These are phyloP conservation scores for Phytophthora citricola DNA, from an alignment of 352 stramenopile genomes.

Conservation along the genomic window DNA sequence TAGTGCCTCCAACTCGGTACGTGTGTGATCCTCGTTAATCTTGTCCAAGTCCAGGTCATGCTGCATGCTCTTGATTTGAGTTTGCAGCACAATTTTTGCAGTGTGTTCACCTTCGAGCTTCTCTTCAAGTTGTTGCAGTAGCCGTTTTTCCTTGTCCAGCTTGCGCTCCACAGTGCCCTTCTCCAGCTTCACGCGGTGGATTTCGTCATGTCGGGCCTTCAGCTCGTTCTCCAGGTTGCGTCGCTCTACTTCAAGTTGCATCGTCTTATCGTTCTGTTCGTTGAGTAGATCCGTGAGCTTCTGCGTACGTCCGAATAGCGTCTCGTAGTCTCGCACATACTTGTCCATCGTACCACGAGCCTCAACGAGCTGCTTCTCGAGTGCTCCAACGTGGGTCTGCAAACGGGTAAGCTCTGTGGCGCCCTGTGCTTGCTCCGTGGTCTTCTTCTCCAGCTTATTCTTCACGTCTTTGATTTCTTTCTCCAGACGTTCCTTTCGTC, in stretches of 20 bases:
- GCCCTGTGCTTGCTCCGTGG: slow-evolving; percentile 57
- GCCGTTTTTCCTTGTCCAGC: slow-evolving; percentile 87
- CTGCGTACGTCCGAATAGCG: slow-evolving; percentile 89
- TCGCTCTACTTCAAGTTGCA: slow-evolving; percentile 83
- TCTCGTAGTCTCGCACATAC: slow-evolving; percentile 94
- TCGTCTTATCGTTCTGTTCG: slow-evolving; percentile 90
- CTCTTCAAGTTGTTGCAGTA: slow-evolving; percentile 90
- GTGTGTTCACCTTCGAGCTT: slow-evolving; percentile 93
- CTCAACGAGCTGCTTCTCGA: slow-evolving; percentile 91
- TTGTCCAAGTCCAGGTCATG: slow-evolving; percentile 84
- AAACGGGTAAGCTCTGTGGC: slow-evolving; percentile 61
- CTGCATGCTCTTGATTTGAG: slow-evolving; percentile 85
- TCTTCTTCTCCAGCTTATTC: slow-evolving; percentile 89
- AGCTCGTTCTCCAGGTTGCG: slow-evolving; percentile 87
- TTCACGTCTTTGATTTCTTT: slow-evolving; percentile 94
- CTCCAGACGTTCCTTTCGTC: slow-evolving; percentile 91
- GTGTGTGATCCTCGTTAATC: slow-evolving; percentile 73
- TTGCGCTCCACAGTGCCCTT: slow-evolving; percentile 92
- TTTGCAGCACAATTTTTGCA: slow-evolving; percentile 81
- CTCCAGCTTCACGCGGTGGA: slow-evolving; percentile 86
- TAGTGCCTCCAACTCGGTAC: slow-evolving; percentile 82
- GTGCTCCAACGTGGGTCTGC: slow-evolving; percentile 70
- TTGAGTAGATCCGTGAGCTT: slow-evolving; percentile 95
- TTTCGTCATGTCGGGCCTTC: slow-evolving; percentile 87
- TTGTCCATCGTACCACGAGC: slow-evolving; percentile 92